These are phyloP conservation scores for Gynostemma pentaphyllum DNA, from an alignment of 306 rosid genomes.

Conservation along the genomic window DNA sequence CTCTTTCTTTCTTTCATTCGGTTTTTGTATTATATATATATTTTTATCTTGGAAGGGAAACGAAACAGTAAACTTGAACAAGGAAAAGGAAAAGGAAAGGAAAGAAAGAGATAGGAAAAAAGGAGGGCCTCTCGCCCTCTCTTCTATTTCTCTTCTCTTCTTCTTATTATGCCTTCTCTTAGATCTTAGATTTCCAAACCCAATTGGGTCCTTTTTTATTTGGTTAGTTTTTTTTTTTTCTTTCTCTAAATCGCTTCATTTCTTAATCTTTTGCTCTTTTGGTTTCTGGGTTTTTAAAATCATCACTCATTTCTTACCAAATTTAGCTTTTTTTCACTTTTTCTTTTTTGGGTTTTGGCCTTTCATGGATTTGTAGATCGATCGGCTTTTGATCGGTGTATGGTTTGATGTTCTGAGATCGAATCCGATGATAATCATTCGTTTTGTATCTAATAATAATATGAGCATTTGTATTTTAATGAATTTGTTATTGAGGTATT, in stretches of 20 bases:
- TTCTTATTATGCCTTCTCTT: constrained; percentile 53
- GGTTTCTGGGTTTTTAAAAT: constrained; percentile 10
- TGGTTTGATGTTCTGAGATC: constrained; percentile 2
- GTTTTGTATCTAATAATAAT: background rate
- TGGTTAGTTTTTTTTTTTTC: constrained; percentile 11
- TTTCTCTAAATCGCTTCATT: background rate
- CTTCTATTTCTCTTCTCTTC: no score
- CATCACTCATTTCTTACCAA: background rate
- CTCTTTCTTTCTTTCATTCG: constrained; percentile 27
- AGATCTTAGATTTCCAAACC: constrained; percentile 71
- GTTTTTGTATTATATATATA: constrained; percentile 17
- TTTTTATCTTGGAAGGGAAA: constrained; percentile 29
- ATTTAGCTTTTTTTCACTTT: background rate
- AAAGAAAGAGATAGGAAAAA: constrained; percentile 14
- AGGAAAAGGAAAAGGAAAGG: no score
- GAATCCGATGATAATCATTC: background rate
- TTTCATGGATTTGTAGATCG: constrained; percentile 5
- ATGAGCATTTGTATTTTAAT: constrained; percentile 1
- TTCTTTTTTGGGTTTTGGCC: background rate
- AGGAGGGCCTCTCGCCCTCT: constrained; percentile 90
- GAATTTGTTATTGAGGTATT: background rate
- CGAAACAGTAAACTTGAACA: constrained; percentile 30
- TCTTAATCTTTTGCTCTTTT: background rate
- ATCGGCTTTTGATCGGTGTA: constrained; percentile 4
- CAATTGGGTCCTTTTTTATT: constrained; percentile 66